Evolutionary conservation across 2,329 filamentous ascomycete species (phyloP).

Genomic region (Emergomyces africanus): DNA sequence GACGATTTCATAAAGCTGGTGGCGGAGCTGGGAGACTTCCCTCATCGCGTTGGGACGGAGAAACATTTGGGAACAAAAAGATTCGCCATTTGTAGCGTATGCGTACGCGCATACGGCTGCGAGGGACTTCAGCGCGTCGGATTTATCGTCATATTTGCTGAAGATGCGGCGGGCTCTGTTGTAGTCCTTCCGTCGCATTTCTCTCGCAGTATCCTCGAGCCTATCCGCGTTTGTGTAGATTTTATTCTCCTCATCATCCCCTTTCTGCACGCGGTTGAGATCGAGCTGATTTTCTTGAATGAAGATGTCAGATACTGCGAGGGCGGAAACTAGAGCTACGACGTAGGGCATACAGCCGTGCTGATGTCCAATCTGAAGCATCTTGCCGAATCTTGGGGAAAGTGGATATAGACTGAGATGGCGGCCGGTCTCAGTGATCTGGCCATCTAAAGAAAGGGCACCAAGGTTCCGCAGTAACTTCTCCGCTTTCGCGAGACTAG

Average conservation of each 20-base stretch:
- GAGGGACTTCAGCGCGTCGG: conserved; percentile 81
- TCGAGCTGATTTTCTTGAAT: conserved; percentile 68
- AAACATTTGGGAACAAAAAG: conserved; percentile 73
- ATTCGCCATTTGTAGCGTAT: conserved; percentile 51
- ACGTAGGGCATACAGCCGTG: conserved; percentile 75
- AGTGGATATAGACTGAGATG: conserved; percentile 83
- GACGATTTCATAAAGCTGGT: conserved; percentile 71
- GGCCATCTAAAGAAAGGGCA: conserved; percentile 57
- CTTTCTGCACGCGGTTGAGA: conserved; percentile 38
- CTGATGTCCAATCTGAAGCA: conserved; percentile 75
- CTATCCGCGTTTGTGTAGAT: conserved; percentile 53
- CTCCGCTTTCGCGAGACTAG: conserved; percentile 70
- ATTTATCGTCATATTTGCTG: conserved; percentile 65
- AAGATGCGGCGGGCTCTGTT: conserved; percentile 68
- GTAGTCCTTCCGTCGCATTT: conserved; percentile 50
- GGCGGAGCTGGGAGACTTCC: conserved; percentile 71
- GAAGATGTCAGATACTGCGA: conserved; percentile 82
- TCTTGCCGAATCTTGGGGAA: conserved; percentile 80
- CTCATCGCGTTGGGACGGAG: conserved; percentile 75
- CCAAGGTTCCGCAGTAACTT: conserved; percentile 75
- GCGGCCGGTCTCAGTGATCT: conserved; percentile 65
- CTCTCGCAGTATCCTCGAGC: conserved; percentile 56
- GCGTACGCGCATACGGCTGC: conserved; percentile 81
- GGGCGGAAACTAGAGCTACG: conserved; percentile 72
- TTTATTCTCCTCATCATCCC: conserved; percentile 27